phyloP scores from a whole-genome alignment of 2,329 filamentous ascomycete species.

The Claviceps purpurea region DNA sequence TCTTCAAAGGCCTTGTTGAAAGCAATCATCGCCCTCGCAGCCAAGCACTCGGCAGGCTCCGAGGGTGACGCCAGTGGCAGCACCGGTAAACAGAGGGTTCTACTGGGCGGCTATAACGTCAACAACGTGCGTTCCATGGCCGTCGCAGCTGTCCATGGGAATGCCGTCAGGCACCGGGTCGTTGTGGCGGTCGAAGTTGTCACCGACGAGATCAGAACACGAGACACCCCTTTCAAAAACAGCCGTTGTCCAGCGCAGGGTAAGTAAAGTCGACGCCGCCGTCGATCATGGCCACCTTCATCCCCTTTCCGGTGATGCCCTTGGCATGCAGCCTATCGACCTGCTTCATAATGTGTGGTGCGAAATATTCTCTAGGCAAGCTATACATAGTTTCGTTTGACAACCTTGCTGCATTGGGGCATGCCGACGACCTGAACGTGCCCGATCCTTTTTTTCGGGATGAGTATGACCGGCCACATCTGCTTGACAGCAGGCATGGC shows the following conservation, averaged over 20 bases:
- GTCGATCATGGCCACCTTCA: conserved; percentile 41
- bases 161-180: conserved; percentile 22
- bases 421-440: conserved; percentile 27
- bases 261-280: conserved; percentile 48
- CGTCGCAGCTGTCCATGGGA: conserved; percentile 22
- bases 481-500: conserved; percentile 31
- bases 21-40: conserved; percentile 12
- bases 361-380: conserved; percentile 20
- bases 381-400: conserved; percentile 13
- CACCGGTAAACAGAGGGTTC: conserved; percentile 24
- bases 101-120: conserved; percentile 30
- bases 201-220: conserved; percentile 30
- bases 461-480: conserved; percentile 34
- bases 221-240: conserved; percentile 31
- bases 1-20: conserved; percentile 27
- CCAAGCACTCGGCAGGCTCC: conserved; percentile 25
- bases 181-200: conserved; percentile 17
- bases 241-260: conserved; percentile 37
- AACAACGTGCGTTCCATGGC: conserved; percentile 31
- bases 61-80: conserved; percentile 24
- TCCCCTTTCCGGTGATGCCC: conserved; percentile 35
- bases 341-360: conserved; percentile 40
- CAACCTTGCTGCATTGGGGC: too few species aligned
- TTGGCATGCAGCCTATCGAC: conserved; percentile 38
- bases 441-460: conserved; percentile 28